Base-by-base conservation (phyloP, 768 basidiomycete species). In the Xerocomus brunneocitrinus region DNA sequence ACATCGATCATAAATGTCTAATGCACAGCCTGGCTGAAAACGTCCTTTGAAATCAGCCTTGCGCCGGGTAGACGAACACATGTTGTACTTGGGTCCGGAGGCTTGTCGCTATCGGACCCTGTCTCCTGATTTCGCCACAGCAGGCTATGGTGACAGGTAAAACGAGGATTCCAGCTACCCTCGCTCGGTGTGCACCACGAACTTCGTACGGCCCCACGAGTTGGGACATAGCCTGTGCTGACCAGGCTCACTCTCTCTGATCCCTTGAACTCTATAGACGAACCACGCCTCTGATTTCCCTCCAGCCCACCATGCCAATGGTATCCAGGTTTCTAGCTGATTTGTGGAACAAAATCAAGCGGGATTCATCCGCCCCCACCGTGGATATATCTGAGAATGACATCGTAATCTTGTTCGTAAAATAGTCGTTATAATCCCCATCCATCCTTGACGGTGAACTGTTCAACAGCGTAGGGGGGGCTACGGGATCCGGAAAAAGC, bases 341-440 rank as follows among this genome's bases (percentile, higher is more conserved):
- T 19, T 35, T 53, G 38, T 53, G 59, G 59, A 44, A 44, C 36
- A 61, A 61, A 38, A 41, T 60, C 52, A 58, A 54, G 52, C 39
- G 24, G 13, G 57, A 42, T 14, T 59, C 57, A 0, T 44, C 57
- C 10, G n/a, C 7, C 1, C 28, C 28, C 1, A 16, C 56, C 13
- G 5, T 19, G 4, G 8, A 44, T 10, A 41, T 65, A 54, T 59
- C 52, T 25, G n/a, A 48, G 25, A 50, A 50, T 2, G 62, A 65
- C 30, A 46, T 65, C 8, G 60, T 62, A 3, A 30, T 63, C 30
- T 65, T 63, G 62, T 65, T 16, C 10, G 63, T 59, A 5, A 14
- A 13, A n/a, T 1, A 24, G 9, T 39, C 22, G 5, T 19, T 5
- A 0, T 25, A 3, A 1, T 39, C 45, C 5, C 14, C 5, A 10